Evolutionary conservation across 2,329 filamentous ascomycete species (phyloP), one percentile per base, ranked within the genome.

Genomic region (Rhinocladiella mackenziei): DNA sequence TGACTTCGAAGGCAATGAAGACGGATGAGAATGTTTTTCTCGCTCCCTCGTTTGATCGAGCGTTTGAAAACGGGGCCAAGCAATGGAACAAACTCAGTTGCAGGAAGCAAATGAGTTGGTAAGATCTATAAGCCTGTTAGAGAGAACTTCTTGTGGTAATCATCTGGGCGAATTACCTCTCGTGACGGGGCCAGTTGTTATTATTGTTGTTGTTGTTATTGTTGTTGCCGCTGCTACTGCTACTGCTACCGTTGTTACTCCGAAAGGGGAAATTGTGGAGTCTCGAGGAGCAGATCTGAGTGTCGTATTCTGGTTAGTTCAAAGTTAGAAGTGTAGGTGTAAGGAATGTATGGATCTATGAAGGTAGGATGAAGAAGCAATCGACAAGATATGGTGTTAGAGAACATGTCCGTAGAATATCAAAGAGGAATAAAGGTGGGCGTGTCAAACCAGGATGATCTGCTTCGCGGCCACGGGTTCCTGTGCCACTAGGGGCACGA

Each of bases 271-370:
- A 39, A 19, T 30, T 38, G 31, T 5, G 40, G 29, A 11, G 42
- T 23, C 10, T 37, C 40, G 14, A 36, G 13, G 20, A 18, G 30
- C 9, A 30, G 30, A 26, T 40, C 44, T 20, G 42, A 28, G 31
- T 33, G 37, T 23, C 29, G 34, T 28, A 25, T 31, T 40, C 49
- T 45, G 28, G 23, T 29, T 11, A 39, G 19, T 14, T 48, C 35
- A 36, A 43, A 48, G 42, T 51, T 33, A 51, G 49, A 48, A 33
- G 26, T 8, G 29, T 35, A 45, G 37, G 23, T 32, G 43, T 45
- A 51, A 33, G 49, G 28, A 29, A 20, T 34, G 29, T 51, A 48
- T 9, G 45, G 41, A 51, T 51, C 49, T 45, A 51, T 51, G 35
- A 48, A 45, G 33, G 37, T 39, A 11, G 40, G 23, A 32, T 2